These are phyloP conservation scores for Claviceps spartinae DNA, from an alignment of 2,329 filamentous ascomycete genomes.

Conservation along the genomic window DNA sequence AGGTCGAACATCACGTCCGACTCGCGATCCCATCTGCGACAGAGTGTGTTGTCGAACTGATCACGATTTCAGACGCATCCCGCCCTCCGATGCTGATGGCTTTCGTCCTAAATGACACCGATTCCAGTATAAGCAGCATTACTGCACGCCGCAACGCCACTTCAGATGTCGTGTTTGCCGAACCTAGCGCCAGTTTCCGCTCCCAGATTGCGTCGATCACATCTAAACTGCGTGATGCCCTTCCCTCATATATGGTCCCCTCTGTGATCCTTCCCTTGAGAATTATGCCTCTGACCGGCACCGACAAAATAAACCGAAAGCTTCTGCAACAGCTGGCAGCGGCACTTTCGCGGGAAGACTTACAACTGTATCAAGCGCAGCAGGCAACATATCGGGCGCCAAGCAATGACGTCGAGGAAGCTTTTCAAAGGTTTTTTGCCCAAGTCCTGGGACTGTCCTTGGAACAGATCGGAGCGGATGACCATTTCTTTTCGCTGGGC, in stretches of 20 bases:
- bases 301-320: background rate
- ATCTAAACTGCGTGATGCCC: background rate
- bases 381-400: background rate
- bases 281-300: background rate
- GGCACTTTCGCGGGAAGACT: background rate
- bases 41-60: background rate
- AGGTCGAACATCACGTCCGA: slow-evolving; percentile 1
- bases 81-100: background rate
- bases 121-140: background rate
- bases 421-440: background rate
- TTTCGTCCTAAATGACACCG: background rate
- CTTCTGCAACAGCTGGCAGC: background rate
- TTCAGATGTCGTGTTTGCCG: background rate
- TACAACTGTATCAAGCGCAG: background rate
- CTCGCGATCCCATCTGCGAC: background rate
- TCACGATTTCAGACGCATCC: background rate
- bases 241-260: slow-evolving; percentile 4
- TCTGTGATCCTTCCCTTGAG: background rate
- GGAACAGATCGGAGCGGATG: background rate
- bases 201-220: background rate
- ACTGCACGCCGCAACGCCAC: background rate
- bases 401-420: background rate
- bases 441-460: background rate
- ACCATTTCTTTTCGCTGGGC: background rate
- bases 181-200: background rate